These are phyloP conservation scores for Periconia digitata DNA, from an alignment of 2,329 filamentous ascomycete genomes.

Conservation along the genomic window DNA sequence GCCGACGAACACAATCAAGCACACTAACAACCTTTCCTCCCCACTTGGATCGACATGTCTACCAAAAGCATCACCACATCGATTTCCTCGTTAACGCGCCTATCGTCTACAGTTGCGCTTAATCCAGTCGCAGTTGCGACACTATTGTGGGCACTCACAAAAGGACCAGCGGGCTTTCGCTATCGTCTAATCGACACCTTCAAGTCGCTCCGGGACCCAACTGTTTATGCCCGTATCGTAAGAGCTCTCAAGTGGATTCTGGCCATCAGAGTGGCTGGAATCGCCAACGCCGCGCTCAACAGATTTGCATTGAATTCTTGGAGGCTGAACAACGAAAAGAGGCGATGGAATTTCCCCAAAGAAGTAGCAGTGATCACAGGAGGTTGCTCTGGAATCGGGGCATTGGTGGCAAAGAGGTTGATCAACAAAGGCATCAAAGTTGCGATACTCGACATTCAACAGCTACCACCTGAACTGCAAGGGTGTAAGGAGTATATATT, in stretches of 20 bases:
- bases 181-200: slow-evolving; percentile 21
- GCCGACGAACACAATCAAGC: too few species aligned
- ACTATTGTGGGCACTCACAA: slow-evolving; percentile 36
- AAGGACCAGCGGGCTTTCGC: slow-evolving; percentile 27
- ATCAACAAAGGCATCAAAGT: slow-evolving; percentile 30
- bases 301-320: slow-evolving; percentile 43
- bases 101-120: slow-evolving; percentile 24
- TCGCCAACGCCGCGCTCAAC: slow-evolving; percentile 31
- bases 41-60: background rate
- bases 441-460: slow-evolving; percentile 37
- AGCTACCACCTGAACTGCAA: slow-evolving; percentile 28
- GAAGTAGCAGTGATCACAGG: slow-evolving; percentile 43
- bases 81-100: background rate
- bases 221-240: slow-evolving; percentile 18
- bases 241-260: slow-evolving; percentile 34
- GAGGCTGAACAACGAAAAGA: slow-evolving; percentile 37
- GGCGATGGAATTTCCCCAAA: slow-evolving; percentile 34
- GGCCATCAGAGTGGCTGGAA: slow-evolving; percentile 33
- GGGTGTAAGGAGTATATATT: slow-evolving; percentile 19
- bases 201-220: slow-evolving; percentile 26
- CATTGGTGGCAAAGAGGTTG: slow-evolving; percentile 30
- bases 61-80: background rate
- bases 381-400: slow-evolving; percentile 41
- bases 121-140: slow-evolving; percentile 33
- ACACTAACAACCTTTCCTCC: background rate